Conservation (phyloP, 2,329 filamentous ascomycete genomes). For the Onygenales sp. region DNA sequence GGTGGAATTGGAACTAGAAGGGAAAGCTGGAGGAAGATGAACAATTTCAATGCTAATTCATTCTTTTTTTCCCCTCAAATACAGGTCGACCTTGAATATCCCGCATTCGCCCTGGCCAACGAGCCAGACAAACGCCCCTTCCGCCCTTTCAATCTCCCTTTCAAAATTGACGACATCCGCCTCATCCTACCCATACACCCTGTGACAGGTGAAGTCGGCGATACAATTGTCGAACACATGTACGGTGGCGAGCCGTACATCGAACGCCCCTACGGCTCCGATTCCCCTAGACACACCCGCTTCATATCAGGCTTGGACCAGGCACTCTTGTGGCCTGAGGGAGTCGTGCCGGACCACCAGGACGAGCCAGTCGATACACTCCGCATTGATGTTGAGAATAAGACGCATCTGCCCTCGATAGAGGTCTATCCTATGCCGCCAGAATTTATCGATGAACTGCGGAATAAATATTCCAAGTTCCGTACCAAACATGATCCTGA, state of each 20-base stretch:
- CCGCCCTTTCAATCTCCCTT: conserved; percentile 42
- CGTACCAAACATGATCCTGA: conserved; percentile 68
- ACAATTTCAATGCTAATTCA: neutral
- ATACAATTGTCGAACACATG: conserved; percentile 69
- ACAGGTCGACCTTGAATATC: conserved; percentile 35
- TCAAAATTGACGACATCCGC: conserved; percentile 64
- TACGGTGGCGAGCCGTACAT: conserved; percentile 42
- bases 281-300: conserved; percentile 31
- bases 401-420: conserved; percentile 69
- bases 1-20: neutral
- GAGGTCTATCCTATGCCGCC: conserved; percentile 68
- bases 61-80: neutral
- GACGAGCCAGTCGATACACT: conserved; percentile 61
- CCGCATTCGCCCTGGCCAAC: conserved; percentile 24
- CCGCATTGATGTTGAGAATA: conserved; percentile 63
- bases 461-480: conserved; percentile 74
- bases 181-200: conserved; percentile 66
- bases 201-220: conserved; percentile 53
- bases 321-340: conserved; percentile 66
- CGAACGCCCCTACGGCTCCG: conserved; percentile 41
- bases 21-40: neutral
- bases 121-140: conserved; percentile 33
- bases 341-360: conserved; percentile 39
- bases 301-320: conserved; percentile 63
- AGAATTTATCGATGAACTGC: conserved; percentile 72